phyloP scores from a whole-genome alignment of 768 basidiomycete genomes.

The Botryobasidium botryosum region DNA sequence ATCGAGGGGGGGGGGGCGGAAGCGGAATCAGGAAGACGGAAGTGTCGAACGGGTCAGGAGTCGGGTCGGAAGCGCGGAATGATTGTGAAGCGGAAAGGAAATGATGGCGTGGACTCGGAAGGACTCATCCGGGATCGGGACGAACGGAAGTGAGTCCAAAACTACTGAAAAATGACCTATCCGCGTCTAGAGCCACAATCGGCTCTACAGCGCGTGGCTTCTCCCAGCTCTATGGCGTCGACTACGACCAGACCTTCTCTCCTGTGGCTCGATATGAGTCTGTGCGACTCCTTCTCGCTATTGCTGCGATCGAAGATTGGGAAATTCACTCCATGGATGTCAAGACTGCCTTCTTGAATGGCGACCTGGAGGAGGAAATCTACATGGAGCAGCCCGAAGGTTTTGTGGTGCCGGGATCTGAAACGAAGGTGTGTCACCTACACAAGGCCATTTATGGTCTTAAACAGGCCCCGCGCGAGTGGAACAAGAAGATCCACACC shows the following conservation, averaged over 20 bases:
- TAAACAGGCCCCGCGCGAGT: constrained; percentile 24
- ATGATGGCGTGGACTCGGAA: no score
- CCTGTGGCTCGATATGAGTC: constrained; percentile 17
- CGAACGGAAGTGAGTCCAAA: no score
- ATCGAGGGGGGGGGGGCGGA: no score
- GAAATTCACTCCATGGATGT: constrained; percentile 29
- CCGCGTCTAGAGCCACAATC: no score
- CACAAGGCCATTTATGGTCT: constrained; percentile 28
- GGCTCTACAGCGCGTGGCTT: no score
- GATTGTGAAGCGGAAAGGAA: no score
- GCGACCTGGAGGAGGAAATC: constrained; percentile 18
- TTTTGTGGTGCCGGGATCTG: no score
- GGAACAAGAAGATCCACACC: constrained; percentile 23
- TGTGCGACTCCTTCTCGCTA: constrained; percentile 19
- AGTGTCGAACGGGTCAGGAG: no score
- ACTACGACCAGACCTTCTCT: constrained; percentile 15
- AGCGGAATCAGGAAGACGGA: no score
- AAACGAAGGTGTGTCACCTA: constrained; percentile 14
- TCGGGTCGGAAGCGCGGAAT: no score
- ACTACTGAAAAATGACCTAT: no score
- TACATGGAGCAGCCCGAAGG: constrained; percentile 14
- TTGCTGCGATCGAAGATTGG: constrained; percentile 22
- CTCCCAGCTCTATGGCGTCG: constrained; percentile 6
- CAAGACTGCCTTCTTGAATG: constrained; percentile 26
- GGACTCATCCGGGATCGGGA: no score